Percentiles rank a stretch among this genome's conserved stretches.
Conservation (phyloP, 192 early-diverging fungal genomes). For the Gaertneriomyces sp. region DNA sequence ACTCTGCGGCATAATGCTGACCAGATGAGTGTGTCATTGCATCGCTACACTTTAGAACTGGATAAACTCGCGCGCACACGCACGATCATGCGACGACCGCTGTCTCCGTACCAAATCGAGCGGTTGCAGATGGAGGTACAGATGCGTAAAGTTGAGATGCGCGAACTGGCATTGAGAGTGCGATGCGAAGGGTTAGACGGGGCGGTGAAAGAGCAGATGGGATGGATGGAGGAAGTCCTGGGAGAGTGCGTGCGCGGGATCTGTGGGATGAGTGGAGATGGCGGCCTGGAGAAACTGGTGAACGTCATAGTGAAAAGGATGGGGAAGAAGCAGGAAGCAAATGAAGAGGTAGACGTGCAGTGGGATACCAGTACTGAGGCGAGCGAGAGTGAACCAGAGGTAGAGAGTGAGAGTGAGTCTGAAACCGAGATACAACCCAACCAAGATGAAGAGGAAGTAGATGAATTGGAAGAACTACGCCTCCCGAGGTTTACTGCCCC, state of each 20-base stretch:
- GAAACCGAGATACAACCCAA: slow-evolving; percentile 3
- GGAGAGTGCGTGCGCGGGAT: neutral
- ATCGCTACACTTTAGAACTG: slow-evolving; percentile 2
- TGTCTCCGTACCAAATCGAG: slow-evolving; percentile 1
- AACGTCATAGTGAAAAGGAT: neutral
- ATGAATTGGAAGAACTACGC: neutral
- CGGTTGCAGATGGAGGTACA: slow-evolving; percentile 17
- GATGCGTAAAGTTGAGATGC: slow-evolving; percentile 7
- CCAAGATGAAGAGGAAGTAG: neutral
- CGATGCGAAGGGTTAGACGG: slow-evolving; percentile 11
- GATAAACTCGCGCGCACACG: slow-evolving; percentile 9
- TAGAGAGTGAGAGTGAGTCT: neutral
- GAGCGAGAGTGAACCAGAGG: slow-evolving; percentile 7
- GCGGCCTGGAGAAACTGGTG: too few species aligned
- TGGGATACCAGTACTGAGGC: slow-evolving; percentile 25
- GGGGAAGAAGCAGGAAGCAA: neutral
- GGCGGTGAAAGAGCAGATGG: neutral
- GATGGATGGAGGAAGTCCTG: neutral
- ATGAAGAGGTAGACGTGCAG: slow-evolving; percentile 2
- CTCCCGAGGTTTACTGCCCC: neutral
- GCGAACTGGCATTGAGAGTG: slow-evolving; percentile 1
- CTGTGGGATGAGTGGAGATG: too few species aligned
- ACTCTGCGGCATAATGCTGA: slow-evolving; percentile 34
- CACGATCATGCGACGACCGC: neutral
- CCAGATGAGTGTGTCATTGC: slow-evolving; percentile 14